These are phyloP conservation scores for Ricinus communis DNA, from an alignment of 345 rosid genomes.

Conservation along the genomic window DNA sequence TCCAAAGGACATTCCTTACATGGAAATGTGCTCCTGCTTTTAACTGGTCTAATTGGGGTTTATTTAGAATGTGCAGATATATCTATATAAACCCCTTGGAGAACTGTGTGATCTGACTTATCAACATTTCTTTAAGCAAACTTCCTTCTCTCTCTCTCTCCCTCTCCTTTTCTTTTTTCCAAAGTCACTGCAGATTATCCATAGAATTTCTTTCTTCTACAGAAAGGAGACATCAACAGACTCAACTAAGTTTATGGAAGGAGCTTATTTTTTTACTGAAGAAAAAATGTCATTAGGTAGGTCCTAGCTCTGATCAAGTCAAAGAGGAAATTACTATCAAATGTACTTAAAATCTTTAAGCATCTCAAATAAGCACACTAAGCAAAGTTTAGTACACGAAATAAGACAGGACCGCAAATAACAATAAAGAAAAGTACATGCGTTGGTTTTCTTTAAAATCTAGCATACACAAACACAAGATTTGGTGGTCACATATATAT, in stretches of 20 bases:
- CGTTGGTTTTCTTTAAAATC: no score
- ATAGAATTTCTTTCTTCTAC: no score
- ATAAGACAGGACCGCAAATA: conserved; percentile 12
- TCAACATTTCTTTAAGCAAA: conserved; percentile 1
- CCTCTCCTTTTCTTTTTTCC: no score
- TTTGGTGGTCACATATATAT: neutral
- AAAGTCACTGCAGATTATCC: no score
- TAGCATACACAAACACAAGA: neutral
- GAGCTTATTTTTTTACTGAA: no score
- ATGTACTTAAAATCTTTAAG: no score
- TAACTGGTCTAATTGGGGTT: conserved; percentile 32
- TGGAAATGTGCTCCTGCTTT: conserved; percentile 32
- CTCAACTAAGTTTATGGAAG: no score
- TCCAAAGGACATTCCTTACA: conserved; percentile 32
- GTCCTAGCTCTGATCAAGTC: no score
- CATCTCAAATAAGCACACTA: neutral
- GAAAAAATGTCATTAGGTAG: no score
- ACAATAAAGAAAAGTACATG: neutral
- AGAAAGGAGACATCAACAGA: no score
- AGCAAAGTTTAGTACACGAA: neutral
- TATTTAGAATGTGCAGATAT: conserved; percentile 24
- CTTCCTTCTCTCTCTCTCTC: no score
- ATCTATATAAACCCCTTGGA: neutral
- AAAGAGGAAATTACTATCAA: no score
- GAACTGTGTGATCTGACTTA: conserved; percentile 21